Base-by-base conservation (phyloP, 768 basidiomycete species). In the Hebeloma cylindrosporum region DNA sequence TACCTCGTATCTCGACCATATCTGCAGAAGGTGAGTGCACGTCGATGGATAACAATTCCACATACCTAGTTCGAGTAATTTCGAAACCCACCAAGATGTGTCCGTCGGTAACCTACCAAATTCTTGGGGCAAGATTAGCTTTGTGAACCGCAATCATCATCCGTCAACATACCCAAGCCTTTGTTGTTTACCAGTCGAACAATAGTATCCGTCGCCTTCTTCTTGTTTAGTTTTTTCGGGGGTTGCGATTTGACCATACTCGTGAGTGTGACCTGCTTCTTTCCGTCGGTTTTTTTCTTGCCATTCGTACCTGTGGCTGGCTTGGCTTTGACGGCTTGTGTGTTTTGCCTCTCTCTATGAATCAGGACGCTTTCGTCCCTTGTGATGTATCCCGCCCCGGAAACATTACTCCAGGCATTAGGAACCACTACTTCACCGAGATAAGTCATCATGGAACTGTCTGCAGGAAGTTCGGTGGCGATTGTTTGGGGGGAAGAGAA, bases 331-430 rank as follows among this genome's bases (percentile, higher is more conserved):
- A 73, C 67, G 7, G 62, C 63, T 27, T 59, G 64, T 33, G 88
- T 83, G 32, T 85, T 73, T 54, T 79, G 75, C 7, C 88, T 67
- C 35, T 58, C 55, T 17, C 89, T 65, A 17, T 71, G 59, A n/a
- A n/a, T n/a, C n/a, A n/a, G n/a, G n/a, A n/a, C n/a, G n/a, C n/a
- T n/a, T n/a, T 89, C 87, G n/a, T 78, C 77, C 16, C 66, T 48
- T 48, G 80, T 80, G 27, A 87, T 69, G 48, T 88, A 88, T 3
- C 83, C 83, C 53, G 74, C 79, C 1, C 88, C 88, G 37, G 78
- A 83, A 10, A 77, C 83, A 29, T 82, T 89, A 51, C 85, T 87
- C 85, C 85, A 90, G 7, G 85, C 88, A 55, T 86, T 83, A 16
- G 76, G 73, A 17, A 88, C 74, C 7, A 88, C 49, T 38, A 88